Evolutionary conservation across 1,139 yeast species (phyloP).

Genomic region (Pichia sp.): DNA sequence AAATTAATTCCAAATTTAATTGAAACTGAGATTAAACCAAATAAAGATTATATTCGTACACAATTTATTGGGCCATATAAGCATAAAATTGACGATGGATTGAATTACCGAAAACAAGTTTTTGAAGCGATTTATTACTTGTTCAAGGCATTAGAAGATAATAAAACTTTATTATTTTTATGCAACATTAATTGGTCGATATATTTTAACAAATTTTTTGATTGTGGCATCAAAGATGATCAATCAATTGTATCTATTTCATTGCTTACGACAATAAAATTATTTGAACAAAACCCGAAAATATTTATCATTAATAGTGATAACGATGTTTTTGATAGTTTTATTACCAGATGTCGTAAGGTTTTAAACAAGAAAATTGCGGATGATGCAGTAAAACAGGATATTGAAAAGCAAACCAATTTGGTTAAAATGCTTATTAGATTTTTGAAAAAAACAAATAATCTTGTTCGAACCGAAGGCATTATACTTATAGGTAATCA

Average conservation of each 20-base stretch:
- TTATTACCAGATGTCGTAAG: constrained; percentile 31
- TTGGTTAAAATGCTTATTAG: constrained; percentile 27
- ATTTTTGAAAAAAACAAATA: constrained; percentile 22
- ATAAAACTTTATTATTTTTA: constrained; percentile 22
- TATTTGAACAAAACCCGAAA: constrained; percentile 26
- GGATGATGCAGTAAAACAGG: constrained; percentile 47
- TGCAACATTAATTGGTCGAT: constrained; percentile 27
- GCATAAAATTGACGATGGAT: constrained; percentile 73
- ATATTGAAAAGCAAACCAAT: constrained; percentile 40
- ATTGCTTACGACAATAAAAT: constrained; percentile 34
- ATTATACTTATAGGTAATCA: constrained; percentile 20
- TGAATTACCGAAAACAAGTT: constrained; percentile 66
- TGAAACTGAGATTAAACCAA: constrained; percentile 47
- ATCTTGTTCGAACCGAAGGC: constrained; percentile 16
- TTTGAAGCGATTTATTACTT: constrained; percentile 66
- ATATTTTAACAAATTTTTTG: constrained; percentile 30
- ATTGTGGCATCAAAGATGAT: constrained; percentile 38
- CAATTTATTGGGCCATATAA: constrained; percentile 88
- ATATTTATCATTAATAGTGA: constrained; percentile 15
- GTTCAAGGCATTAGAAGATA: constrained; percentile 28
- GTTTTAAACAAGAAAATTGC: constrained; percentile 34
- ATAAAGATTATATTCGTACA: constrained; percentile 51
- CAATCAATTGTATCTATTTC: constrained; percentile 40
- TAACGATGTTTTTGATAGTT: constrained; percentile 18
- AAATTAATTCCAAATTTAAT: constrained; percentile 48